Evolutionary conservation across 345 rosid species (phyloP), one percentile per base, ranked within the genome.

Genomic region (Euclidium syriacum): DNA sequence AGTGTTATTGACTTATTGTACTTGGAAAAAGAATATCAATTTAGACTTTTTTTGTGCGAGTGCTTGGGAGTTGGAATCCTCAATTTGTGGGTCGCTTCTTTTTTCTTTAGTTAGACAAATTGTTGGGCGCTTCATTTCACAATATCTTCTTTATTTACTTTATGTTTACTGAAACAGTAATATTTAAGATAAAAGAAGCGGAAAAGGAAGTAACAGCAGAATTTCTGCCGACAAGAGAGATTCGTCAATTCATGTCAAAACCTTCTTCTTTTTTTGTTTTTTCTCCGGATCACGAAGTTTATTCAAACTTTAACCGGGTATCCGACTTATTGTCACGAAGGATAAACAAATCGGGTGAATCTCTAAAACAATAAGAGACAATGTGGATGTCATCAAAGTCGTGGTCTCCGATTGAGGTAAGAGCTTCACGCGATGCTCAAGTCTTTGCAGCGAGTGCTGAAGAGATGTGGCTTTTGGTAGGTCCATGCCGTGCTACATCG

Each of bases 51-150:
- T 52, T 64, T 29, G n/a, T n/a, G n/a, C n/a, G 32, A 40, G n/a
- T 39, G 39, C 59, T 30, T n/a, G n/a, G n/a, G n/a, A n/a, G 15
- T 27, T 27, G 12, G 50, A 57, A 67, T 57, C 72, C 72, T 67
- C 57, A 67, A 67, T 67, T 57, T 67, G 57, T 58, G 72, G 65
- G 64, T 67, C 64, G 41, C 47, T 47, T 4, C 51, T 16, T 34
- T 66, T n/a, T n/a, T 57, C 14, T 27, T 27, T 35, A n/a, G n/a
- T n/a, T n/a, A n/a, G n/a, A n/a, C 57, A 67, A 67, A 57, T 57
- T 67, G 57, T 58, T 64, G 65, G 64, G 57, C 64, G 41, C 47
- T 47, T 4, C 51, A 24, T 34, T 66, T n/a, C n/a, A 47, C 14
- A 19, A n/a, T n/a, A n/a, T 27, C 26, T 25, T 26, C 19, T 15